phyloP scores from a whole-genome alignment of 2,329 filamentous ascomycete species.

The Stagonosporopsis vannaccii region DNA sequence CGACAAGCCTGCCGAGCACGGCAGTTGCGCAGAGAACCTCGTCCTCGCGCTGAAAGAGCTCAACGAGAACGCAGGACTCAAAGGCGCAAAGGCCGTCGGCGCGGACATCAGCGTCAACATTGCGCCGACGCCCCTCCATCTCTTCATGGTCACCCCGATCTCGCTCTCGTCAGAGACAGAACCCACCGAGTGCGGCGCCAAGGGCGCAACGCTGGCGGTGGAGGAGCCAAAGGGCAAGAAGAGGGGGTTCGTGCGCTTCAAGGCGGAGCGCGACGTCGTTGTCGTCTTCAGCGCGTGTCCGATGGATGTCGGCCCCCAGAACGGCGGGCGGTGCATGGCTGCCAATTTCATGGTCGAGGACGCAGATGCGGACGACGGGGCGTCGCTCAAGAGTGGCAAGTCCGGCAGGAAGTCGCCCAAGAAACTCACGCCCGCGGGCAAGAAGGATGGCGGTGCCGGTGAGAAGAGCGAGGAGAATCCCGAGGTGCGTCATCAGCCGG shows the following conservation, averaged over 20 bases:
- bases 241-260: slow-evolving; percentile 43
- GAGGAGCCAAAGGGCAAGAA: slow-evolving; percentile 47
- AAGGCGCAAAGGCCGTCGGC: slow-evolving; percentile 55
- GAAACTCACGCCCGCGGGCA: slow-evolving; percentile 22
- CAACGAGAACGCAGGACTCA: slow-evolving; percentile 56
- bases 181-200: slow-evolving; percentile 34
- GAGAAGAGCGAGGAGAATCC: slow-evolving; percentile 1
- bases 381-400: slow-evolving; percentile 20
- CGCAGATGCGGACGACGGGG: slow-evolving; percentile 33
- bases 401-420: slow-evolving; percentile 26
- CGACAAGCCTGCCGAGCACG: slow-evolving; percentile 55
- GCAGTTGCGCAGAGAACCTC: slow-evolving; percentile 58
- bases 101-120: slow-evolving; percentile 58
- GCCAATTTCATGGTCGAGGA: slow-evolving; percentile 51
- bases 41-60: slow-evolving; percentile 58
- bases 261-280: slow-evolving; percentile 47
- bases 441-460: neutral
- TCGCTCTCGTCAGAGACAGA: slow-evolving; percentile 17
- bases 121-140: slow-evolving; percentile 55
- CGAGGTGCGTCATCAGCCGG: neutral
- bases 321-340: slow-evolving; percentile 49
- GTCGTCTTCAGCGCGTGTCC: slow-evolving; percentile 50
- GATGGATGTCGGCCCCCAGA: slow-evolving; percentile 47
- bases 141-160: slow-evolving; percentile 51
- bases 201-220: slow-evolving; percentile 38